Evolutionary conservation across 2,329 filamentous ascomycete genomes (phyloP).

Genomic region (Cordyceps fumosorosea): DNA sequence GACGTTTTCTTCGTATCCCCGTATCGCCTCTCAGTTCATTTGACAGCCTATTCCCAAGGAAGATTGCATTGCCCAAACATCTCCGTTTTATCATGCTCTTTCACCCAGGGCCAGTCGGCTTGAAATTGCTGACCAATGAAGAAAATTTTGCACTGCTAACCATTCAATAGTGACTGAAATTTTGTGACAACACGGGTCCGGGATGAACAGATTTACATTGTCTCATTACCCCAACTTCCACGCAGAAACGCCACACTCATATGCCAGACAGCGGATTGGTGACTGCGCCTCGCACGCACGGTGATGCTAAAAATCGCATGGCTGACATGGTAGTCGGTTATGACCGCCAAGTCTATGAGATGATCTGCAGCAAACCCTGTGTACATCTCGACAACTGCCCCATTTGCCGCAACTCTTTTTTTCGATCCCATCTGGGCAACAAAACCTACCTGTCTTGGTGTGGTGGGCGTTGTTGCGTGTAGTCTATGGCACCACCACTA

Average conservation of each 20-base stretch:
- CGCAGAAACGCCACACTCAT: no score
- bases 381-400: neutral
- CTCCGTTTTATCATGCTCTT: neutral
- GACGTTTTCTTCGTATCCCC: neutral
- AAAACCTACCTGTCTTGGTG: neutral
- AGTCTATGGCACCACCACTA: no score
- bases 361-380: conserved; percentile 3
- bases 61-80: neutral
- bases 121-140: no score
- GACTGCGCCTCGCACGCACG: neutral
- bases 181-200: no score
- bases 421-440: conserved; percentile 2
- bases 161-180: no score
- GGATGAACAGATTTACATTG: no score
- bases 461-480: neutral
- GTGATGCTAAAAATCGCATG: neutral
- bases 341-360: neutral
- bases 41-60: neutral
- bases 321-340: neutral
- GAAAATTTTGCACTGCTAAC: no score
- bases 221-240: no score
- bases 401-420: neutral
- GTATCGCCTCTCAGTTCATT: neutral
- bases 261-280: no score
- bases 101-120: neutral